Conservation (phyloP, 257 asterid genomes). For the Haberlea rhodopensis region DNA sequence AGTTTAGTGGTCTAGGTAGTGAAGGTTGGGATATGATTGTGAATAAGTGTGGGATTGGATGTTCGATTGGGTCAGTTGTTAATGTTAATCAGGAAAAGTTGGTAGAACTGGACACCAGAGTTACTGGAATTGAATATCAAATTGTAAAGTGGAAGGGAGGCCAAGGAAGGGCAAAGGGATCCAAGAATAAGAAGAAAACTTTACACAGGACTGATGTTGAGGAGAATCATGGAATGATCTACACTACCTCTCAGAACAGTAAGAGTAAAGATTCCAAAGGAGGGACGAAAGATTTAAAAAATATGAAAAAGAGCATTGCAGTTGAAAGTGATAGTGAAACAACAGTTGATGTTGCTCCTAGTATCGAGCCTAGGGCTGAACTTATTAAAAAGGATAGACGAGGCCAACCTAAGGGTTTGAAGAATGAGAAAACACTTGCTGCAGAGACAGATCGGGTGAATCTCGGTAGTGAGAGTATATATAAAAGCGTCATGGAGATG, state of each 20-base stretch:
- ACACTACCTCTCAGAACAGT: background rate
- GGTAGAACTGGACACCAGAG: constrained; percentile 8
- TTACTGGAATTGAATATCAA: background rate
- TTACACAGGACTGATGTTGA: background rate
- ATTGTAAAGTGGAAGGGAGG: constrained; percentile 5
- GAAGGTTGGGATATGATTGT: constrained; percentile 17
- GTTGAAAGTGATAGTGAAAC: constrained; percentile 9
- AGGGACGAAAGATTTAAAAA: constrained; percentile 22
- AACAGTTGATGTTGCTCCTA: background rate
- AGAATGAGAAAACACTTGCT: constrained; percentile 8
- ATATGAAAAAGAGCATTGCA: constrained; percentile 12
- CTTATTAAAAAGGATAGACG: background rate
- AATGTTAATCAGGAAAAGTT: constrained; percentile 16
- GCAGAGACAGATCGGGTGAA: background rate
- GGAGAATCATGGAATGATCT: background rate
- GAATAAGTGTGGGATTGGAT: constrained; percentile 21
- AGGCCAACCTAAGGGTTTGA: constrained; percentile 1
- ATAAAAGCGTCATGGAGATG: background rate
- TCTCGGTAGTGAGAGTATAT: background rate
- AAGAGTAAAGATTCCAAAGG: constrained; percentile 16
- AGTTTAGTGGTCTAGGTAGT: constrained; percentile 10
- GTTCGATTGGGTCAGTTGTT: constrained; percentile 20
- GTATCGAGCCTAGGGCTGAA: constrained; percentile 14
- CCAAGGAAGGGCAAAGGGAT: constrained; percentile 9
- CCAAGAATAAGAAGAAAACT: background rate